These are phyloP conservation scores for Candida xyloterini DNA, from an alignment of 805 yeast species.

Conservation along the genomic window DNA sequence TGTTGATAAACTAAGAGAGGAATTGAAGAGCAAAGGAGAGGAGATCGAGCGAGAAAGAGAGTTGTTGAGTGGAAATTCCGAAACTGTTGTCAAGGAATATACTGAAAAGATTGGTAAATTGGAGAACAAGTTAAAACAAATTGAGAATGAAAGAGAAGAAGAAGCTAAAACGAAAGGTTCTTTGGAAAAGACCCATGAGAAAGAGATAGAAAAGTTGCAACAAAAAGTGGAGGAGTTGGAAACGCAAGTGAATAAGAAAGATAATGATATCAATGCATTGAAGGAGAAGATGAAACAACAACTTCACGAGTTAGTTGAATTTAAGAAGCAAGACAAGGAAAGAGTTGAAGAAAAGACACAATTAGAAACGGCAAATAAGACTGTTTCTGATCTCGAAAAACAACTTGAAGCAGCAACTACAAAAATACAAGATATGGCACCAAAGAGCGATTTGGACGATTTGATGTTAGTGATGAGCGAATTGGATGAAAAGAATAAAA, in stretches of 20 bases:
- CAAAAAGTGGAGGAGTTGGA: neutral
- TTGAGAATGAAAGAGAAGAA: constrained; percentile 11
- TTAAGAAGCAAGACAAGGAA: constrained; percentile 6
- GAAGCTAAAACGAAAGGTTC: neutral
- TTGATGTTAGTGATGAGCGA: constrained; percentile 73
- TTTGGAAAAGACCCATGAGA: neutral
- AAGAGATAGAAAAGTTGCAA: neutral
- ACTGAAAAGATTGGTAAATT: constrained; percentile 42
- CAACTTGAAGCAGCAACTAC: constrained; percentile 2
- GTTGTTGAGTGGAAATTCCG: constrained; percentile 47
- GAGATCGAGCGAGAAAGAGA: constrained; percentile 53
- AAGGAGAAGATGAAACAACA: constrained; percentile 2
- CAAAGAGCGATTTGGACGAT: constrained; percentile 64
- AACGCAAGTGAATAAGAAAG: neutral
- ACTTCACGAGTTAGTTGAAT: constrained; percentile 1
- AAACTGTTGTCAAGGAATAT: constrained; percentile 47
- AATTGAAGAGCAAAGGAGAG: constrained; percentile 35
- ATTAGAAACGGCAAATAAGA: neutral
- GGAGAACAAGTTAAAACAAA: constrained; percentile 33
- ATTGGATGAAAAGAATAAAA: constrained; percentile 62
- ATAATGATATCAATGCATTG: neutral
- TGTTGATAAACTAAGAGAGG: constrained; percentile 30
- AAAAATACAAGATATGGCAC: constrained; percentile 33
- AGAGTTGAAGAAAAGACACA: constrained; percentile 4
- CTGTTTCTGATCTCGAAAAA: constrained; percentile 4